phyloP scores from a whole-genome alignment of 2,329 filamentous ascomycete species.

The Colletotrichum sp. region DNA sequence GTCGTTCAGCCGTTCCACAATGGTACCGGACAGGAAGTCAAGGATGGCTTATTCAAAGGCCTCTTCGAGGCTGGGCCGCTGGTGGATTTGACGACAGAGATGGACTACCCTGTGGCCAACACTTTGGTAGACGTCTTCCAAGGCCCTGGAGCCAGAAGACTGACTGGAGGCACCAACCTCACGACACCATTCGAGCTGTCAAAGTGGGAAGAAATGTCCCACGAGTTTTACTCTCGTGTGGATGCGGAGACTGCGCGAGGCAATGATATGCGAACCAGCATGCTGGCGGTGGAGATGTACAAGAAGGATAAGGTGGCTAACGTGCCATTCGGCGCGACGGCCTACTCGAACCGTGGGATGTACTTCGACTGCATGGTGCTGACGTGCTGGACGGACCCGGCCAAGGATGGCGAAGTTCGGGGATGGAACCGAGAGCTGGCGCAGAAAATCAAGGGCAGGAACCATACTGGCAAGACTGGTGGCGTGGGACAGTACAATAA shows the following conservation, averaged over 20 bases:
- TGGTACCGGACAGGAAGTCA: conserved; percentile 38
- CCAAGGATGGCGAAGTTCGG: conserved; percentile 39
- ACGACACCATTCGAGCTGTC: conserved; percentile 41
- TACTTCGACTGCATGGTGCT: conserved; percentile 48
- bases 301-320: conserved; percentile 42
- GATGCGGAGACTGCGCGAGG: conserved; percentile 20
- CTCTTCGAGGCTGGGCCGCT: conserved; percentile 41
- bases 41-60: conserved; percentile 35
- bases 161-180: conserved; percentile 48
- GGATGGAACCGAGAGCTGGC: conserved; percentile 41
- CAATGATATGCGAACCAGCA: conserved; percentile 29
- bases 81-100: conserved; percentile 38
- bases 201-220: conserved; percentile 35
- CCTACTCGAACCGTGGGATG: conserved; percentile 49
- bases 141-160: conserved; percentile 39
- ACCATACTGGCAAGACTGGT: conserved; percentile 24
- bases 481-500: conserved; percentile 35
- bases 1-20: conserved; percentile 37
- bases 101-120: conserved; percentile 48
- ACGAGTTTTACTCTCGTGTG: conserved; percentile 31
- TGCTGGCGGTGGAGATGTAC: conserved; percentile 46
- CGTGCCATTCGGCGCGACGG: conserved; percentile 40
- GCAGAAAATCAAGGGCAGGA: conserved; percentile 27
- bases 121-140: conserved; percentile 39
- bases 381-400: conserved; percentile 44